These are phyloP conservation scores for Neolentinus lepideus DNA, from an alignment of 1,284 basidiomycete species.

Conservation along the genomic window DNA sequence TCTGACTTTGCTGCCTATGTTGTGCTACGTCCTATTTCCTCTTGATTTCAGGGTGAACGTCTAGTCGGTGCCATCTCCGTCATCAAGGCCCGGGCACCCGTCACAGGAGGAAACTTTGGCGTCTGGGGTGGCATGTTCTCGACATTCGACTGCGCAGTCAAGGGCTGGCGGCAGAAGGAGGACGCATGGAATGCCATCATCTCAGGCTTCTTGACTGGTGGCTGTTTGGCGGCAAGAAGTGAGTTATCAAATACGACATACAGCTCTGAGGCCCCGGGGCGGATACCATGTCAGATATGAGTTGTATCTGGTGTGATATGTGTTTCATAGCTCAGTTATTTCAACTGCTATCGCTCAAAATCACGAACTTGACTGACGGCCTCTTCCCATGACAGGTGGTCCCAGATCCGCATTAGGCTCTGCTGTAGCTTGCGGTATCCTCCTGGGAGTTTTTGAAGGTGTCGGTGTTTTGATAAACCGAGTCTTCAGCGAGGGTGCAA, in stretches of 20 bases:
- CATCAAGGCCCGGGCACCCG: slow-evolving; percentile 97
- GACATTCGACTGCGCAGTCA: slow-evolving; percentile 96
- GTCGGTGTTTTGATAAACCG: slow-evolving; percentile 84
- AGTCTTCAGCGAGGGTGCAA: slow-evolving; percentile 77
- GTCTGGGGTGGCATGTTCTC: slow-evolving; percentile 98
- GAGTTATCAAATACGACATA: slow-evolving; percentile 28
- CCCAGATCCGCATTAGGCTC: slow-evolving; percentile 86
- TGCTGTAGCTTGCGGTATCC: slow-evolving; percentile 93
- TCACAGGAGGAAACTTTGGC: slow-evolving; percentile 97
- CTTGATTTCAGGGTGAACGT: slow-evolving; percentile 72
- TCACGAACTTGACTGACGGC: slow-evolving; percentile 4
- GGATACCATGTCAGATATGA: background rate
- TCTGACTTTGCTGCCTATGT: background rate
- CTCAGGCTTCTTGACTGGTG: slow-evolving; percentile 97
- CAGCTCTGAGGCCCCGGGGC: background rate
- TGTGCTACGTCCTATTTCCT: slow-evolving; percentile 1
- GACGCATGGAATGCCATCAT: slow-evolving; percentile 99
- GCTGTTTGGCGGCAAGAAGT: slow-evolving; percentile 92
- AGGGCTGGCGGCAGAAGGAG: slow-evolving; percentile 97
- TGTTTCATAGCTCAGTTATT: too few species aligned
- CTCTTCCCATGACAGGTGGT: slow-evolving; percentile 53
- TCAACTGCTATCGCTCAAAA: slow-evolving; percentile 2
- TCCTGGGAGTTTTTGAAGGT: slow-evolving; percentile 95
- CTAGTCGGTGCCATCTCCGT: slow-evolving; percentile 91
- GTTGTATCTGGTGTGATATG: background rate